Base-by-base conservation (phyloP, 1,139 yeast genomes). In the Kluyveromyces sp. region DNA sequence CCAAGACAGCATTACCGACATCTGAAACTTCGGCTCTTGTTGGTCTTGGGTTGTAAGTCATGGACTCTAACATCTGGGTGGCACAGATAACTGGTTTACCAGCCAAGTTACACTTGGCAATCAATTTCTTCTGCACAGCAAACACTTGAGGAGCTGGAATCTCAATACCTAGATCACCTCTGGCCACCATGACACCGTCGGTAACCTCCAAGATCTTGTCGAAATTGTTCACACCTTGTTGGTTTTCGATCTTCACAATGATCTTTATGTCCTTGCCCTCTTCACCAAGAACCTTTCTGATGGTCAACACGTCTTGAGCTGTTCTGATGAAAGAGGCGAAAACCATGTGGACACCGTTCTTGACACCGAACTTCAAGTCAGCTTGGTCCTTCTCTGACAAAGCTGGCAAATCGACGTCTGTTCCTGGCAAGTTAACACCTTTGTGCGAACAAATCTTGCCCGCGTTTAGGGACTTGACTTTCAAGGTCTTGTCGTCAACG, bases 1-100 rank as follows among this genome's bases (percentile, higher is more conserved):
- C 99, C 67, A 92, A 80, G 60, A 94, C 84, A 59, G 98, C 98
- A 71, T 92, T 92, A 74, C 98, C 98, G 54, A 94, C 98, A 70
- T 92, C 99, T 46, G 95, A 83, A 53, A 92, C 97, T 75, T 92
- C 99, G 58, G 99, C 99, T 76, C 99, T 86, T 67, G 99, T 92
- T 71, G 99, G 98, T 73, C 98, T 84, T 68, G 99, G 99, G 83
- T 92, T 94, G 74, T 83, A 87, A 49, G 97, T 92, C 99, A 92
- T 92, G 49, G 96, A 87, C 74, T 92, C 99, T 70, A 92, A 83
- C 98, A 92, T 92, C 75, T 92, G 99, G 56, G 99, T 92, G 55
- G 99, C 99, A 76, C 98, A 94, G 67, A 92, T 88, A 58, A 88
- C 97, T 65, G 99, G 98, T 80, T 94, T 92, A 67, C 97, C 99